Conservation (phyloP, 108 stramenopile species). For the Nitzschia putrida region DNA sequence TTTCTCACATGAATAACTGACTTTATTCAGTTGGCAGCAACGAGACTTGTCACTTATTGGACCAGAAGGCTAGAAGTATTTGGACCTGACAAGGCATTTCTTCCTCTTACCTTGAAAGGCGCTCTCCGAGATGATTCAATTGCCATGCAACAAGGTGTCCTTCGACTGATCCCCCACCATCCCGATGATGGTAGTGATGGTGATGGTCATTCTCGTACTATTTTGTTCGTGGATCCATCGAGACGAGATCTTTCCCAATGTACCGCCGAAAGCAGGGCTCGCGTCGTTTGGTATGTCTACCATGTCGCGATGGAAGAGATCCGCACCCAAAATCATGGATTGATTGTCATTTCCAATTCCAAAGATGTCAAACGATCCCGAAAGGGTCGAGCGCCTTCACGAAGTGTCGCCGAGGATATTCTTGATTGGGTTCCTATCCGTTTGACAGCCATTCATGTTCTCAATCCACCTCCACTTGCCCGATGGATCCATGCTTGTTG, state of each 20-base stretch:
- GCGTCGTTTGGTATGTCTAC: conserved; percentile 54
- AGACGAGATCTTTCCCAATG: conserved; percentile 40
- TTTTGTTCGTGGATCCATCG: conserved; percentile 58
- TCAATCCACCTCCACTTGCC: conserved; percentile 60
- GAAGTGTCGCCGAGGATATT: conserved; percentile 34
- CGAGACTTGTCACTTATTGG: conserved; percentile 50
- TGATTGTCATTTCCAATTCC: conserved; percentile 42
- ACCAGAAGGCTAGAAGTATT: conserved; percentile 55
- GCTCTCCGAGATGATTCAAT: conserved; percentile 37
- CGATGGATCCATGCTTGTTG: conserved; percentile 51
- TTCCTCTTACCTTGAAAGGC: conserved; percentile 36
- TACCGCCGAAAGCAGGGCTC: conserved; percentile 37
- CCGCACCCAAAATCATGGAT: conserved; percentile 42
- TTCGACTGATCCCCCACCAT: conserved; percentile 14
- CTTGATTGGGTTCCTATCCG: conserved; percentile 55
- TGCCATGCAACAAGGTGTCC: conserved; percentile 38
- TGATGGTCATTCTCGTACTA: conserved; percentile 40
- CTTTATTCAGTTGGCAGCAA: conserved; percentile 49
- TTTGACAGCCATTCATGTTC: conserved; percentile 53
- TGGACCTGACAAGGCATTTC: conserved; percentile 43
- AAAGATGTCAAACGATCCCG: conserved; percentile 31
- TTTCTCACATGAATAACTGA: no score
- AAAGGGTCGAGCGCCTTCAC: conserved; percentile 44
- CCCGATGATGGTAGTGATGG: no score
- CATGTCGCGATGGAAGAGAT: conserved; percentile 48